These are phyloP conservation scores for Penicillium soppii DNA, from an alignment of 495 filamentous ascomycete species.

Conservation along the genomic window DNA sequence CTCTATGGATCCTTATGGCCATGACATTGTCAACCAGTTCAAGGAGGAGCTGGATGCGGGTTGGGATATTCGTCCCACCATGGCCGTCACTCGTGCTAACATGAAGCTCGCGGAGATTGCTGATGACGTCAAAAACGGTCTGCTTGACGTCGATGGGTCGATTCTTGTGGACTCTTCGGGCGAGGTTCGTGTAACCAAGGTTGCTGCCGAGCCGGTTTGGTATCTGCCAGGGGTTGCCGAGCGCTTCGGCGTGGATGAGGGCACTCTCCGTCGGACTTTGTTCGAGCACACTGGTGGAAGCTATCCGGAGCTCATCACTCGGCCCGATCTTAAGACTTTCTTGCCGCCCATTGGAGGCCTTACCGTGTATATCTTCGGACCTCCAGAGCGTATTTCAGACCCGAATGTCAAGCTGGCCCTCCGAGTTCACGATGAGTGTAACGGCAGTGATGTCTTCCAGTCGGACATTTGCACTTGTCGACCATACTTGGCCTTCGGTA, in stretches of 20 bases:
- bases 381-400: constrained; percentile 89
- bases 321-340: constrained; percentile 92
- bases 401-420: constrained; percentile 80
- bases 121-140: constrained; percentile 75
- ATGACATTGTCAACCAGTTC: constrained; percentile 57
- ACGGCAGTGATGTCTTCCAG: constrained; percentile 97
- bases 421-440: constrained; percentile 96
- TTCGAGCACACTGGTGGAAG: constrained; percentile 96
- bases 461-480: constrained; percentile 98
- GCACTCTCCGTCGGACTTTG: constrained; percentile 75
- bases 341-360: constrained; percentile 93
- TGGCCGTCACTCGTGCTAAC: constrained; percentile 91
- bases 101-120: constrained; percentile 96
- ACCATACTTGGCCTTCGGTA: constrained; percentile 94
- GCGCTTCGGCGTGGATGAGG: constrained; percentile 93
- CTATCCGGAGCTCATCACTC: constrained; percentile 89
- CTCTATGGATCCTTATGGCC: constrained; percentile 93
- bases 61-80: constrained; percentile 93
- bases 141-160: constrained; percentile 82
- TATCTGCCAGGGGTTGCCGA: constrained; percentile 94
- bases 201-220: constrained; percentile 95
- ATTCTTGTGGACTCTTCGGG: constrained; percentile 81
- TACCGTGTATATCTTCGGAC: constrained; percentile 97
- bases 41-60: constrained; percentile 54
- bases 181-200: constrained; percentile 93